Base-by-base conservation (phyloP, 306 rosid genomes). In the Urtica urens region DNA sequence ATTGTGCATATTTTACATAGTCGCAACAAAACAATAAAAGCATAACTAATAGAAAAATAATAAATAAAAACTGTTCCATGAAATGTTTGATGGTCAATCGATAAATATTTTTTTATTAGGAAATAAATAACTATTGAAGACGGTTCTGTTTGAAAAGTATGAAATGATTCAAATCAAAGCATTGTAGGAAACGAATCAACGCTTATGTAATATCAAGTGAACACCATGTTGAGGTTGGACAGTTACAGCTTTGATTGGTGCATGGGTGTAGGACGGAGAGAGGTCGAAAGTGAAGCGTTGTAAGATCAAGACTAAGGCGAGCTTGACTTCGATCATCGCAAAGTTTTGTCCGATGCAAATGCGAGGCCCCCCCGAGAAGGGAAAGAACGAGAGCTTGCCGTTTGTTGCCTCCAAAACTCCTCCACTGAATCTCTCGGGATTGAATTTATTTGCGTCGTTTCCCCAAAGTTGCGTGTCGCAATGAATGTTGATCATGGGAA, bases 261-360 rank as follows among this genome's bases (percentile, higher is more conserved):
- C 72, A 16, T 73, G 84, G 5, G 49, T 19, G 41, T 78, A 71
- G 0, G 68, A 59, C 10, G 78, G 51, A 1, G 76, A 77, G 6
- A 72, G 71, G 46, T 69, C 66, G 19, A 69, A 77, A 3, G 73
- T 54, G 46, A 72, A 73, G 5, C 52, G 64, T 28, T 54, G 73
- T 0, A 73, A 16, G 19, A 78, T 60, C 53, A 73, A 21, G 1
- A 71, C 37, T 25, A 70, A 1, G 4, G 61, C 73, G 65, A 74
- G 16, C 46, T 78, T 78, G 0, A 68, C 75, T 51, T 78, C 75
- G 2, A 29, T 10, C 68, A 74, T 22, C 0, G 73, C 64, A 23
- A 77, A 69, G 58, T 66, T 70, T 28, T 69, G 80, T 1, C 77
- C 75, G 17, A 70, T 37, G 42, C 81, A 75, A 9, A 63, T 59